A percentile compares a stretch with the other conserved stretches of the same genome.
These are phyloP conservation scores for Dichotomocladium elegans DNA, from an alignment of 371 early-diverging fungal genomes.

Conservation along the genomic window DNA sequence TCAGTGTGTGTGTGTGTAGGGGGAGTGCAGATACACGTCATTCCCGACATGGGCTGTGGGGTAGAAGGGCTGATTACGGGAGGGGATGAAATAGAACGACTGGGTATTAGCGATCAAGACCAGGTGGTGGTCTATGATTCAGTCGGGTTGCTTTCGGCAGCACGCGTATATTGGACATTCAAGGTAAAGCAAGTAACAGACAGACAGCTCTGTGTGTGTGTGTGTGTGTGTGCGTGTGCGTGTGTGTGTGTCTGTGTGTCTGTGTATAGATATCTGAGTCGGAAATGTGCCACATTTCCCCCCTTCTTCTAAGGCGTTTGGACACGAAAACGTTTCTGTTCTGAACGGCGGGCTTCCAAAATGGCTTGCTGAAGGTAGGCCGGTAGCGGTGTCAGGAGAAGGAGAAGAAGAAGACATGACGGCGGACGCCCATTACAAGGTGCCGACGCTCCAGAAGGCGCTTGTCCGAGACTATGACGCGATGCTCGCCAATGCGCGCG, in stretches of 20 bases:
- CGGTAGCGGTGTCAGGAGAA: no score
- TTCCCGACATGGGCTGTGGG: background rate
- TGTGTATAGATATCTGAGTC: no score
- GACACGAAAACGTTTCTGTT: conserved; percentile 79
- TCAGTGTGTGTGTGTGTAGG: conserved; percentile 6
- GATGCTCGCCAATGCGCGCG: conserved; percentile 42
- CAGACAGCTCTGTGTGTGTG: no score
- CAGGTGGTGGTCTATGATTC: conserved; percentile 80
- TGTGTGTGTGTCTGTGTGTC: no score
- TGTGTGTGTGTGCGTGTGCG: no score
- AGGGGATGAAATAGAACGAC: conserved; percentile 31
- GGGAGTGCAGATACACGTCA: background rate
- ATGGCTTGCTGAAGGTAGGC: conserved; percentile 66
- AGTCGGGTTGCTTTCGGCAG: conserved; percentile 64
- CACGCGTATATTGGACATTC: conserved; percentile 82
- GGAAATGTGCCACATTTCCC: background rate
- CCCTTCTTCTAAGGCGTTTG: conserved; percentile 60
- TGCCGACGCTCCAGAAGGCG: conserved; percentile 31
- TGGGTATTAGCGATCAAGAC: conserved; percentile 69
- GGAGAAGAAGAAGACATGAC: no score
- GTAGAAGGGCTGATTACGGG: background rate
- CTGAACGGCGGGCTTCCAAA: conserved; percentile 84
- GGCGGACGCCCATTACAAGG: no score
- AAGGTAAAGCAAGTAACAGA: conserved; percentile 39
- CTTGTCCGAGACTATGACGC: conserved; percentile 59